phyloP scores from a whole-genome alignment of 1,139 yeast genomes.

The Meyerozyma sp. region DNA sequence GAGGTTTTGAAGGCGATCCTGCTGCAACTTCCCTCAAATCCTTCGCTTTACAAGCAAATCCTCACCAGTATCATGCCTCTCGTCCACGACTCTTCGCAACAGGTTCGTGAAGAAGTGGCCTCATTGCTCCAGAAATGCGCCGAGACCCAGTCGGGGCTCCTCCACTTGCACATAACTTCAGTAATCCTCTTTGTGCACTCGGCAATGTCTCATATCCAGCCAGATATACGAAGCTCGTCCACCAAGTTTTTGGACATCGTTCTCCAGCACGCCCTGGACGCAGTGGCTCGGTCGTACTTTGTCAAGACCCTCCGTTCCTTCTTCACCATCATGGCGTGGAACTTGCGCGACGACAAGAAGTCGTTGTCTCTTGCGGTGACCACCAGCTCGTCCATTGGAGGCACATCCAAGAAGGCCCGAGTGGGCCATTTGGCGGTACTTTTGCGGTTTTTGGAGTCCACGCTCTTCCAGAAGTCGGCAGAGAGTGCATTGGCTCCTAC shows the following conservation, averaged over 20 bases:
- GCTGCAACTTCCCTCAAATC: slow-evolving; percentile 42
- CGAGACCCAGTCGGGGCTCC: slow-evolving; percentile 46
- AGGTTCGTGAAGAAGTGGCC: slow-evolving; percentile 60
- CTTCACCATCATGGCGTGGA: slow-evolving; percentile 61
- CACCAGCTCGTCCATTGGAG: slow-evolving; percentile 38
- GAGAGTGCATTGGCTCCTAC: slow-evolving; percentile 3
- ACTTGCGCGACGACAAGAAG: slow-evolving; percentile 37
- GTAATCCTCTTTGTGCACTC: slow-evolving; percentile 76
- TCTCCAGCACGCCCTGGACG: slow-evolving; percentile 39
- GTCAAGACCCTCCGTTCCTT: slow-evolving; percentile 53
- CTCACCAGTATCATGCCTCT: slow-evolving; percentile 53
- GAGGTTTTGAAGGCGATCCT: slow-evolving; percentile 58
- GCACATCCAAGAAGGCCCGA: slow-evolving; percentile 34
- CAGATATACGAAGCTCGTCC: slow-evolving; percentile 67
- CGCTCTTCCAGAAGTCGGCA: slow-evolving; percentile 23
- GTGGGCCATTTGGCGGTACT: slow-evolving; percentile 41
- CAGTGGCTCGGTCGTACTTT: slow-evolving; percentile 54
- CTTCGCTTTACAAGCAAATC: slow-evolving; percentile 54
- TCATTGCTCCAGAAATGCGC: slow-evolving; percentile 49
- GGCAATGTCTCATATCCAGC: slow-evolving; percentile 89
- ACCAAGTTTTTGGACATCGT: slow-evolving; percentile 57
- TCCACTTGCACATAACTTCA: slow-evolving; percentile 62
- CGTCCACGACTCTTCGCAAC: slow-evolving; percentile 54
- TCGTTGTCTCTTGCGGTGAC: slow-evolving; percentile 42
- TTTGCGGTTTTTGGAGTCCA: slow-evolving; percentile 32